phyloP scores from a whole-genome alignment of 768 basidiomycete genomes.

The Heimioporus sp. region DNA sequence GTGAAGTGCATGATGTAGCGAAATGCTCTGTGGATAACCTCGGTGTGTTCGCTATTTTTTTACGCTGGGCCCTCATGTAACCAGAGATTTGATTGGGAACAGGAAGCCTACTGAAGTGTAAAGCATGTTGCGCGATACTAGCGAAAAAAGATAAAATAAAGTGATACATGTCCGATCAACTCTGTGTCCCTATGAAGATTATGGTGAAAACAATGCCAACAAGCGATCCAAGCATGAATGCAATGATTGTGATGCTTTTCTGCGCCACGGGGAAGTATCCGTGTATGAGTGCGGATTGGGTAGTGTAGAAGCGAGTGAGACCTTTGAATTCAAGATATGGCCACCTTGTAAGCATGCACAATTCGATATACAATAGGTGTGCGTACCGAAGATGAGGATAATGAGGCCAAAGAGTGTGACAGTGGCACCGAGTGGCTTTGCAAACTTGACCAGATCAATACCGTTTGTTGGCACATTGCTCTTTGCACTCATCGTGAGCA shows the following conservation, averaged over 20 bases:
- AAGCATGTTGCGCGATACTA: no score
- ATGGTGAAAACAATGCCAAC: constrained; percentile 43
- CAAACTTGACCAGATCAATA: constrained; percentile 28
- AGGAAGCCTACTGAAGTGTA: no score
- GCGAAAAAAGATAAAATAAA: no score
- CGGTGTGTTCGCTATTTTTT: no score
- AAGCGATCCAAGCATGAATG: constrained; percentile 37
- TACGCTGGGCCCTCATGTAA: no score
- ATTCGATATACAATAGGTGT: not conserved
- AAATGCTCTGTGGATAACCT: no score
- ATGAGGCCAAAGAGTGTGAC: constrained; percentile 44
- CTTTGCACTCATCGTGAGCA: constrained; percentile 40
- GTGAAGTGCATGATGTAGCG: no score
- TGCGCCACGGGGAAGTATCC: constrained; percentile 56
- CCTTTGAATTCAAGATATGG: constrained; percentile 32
- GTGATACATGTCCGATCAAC: not conserved
- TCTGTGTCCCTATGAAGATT: constrained; percentile 31
- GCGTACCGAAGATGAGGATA: constrained; percentile 48
- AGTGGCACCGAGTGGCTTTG: constrained; percentile 53
- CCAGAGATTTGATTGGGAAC: no score
- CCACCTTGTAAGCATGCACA: not conserved
- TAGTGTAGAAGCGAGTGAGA: constrained; percentile 48
- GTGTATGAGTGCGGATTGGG: constrained; percentile 48
- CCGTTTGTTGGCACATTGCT: not conserved
- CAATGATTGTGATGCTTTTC: constrained; percentile 40